Percentiles rank a stretch among this genome's conserved stretches.
These are phyloP conservation scores for Saturnispora sekii DNA, from an alignment of 805 yeast species.

Conservation along the genomic window DNA sequence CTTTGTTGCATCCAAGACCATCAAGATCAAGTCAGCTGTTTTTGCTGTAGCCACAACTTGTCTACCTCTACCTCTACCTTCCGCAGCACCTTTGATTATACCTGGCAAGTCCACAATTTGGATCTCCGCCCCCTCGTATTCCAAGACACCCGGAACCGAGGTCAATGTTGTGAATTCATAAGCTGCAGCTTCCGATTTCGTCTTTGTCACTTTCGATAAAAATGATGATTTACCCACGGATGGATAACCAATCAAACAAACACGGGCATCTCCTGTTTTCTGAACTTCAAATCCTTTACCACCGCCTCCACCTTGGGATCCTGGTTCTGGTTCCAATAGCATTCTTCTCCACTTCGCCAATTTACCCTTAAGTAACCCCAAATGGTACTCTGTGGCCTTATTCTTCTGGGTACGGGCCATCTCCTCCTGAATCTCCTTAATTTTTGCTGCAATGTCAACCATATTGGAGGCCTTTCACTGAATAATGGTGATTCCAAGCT, in stretches of 20 bases:
- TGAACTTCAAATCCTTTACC: conserved; percentile 89
- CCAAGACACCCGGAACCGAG: conserved; percentile 91
- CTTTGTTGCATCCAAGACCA: conserved; percentile 95
- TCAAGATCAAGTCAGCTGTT: conserved; percentile 84
- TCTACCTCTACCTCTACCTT: conserved; percentile 95
- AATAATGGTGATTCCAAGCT: neutral
- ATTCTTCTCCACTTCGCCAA: conserved; percentile 88
- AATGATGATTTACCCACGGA: conserved; percentile 96
- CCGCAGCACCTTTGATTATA: conserved; percentile 91
- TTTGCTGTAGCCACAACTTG: conserved; percentile 95
- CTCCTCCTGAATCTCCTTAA: conserved; percentile 84
- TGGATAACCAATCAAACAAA: conserved; percentile 92
- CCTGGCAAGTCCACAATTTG: conserved; percentile 98
- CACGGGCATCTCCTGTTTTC: conserved; percentile 94
- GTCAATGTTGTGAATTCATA: conserved; percentile 95
- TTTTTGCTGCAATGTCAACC: conserved; percentile 49
- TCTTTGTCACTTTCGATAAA: conserved; percentile 79
- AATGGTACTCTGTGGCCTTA: conserved; percentile 95
- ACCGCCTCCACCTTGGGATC: conserved; percentile 45
- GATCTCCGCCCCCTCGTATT: conserved; percentile 93
- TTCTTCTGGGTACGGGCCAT: conserved; percentile 93
- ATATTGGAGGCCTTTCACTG: conserved; percentile 10
- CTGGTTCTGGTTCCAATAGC: conserved; percentile 81
- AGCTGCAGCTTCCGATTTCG: conserved; percentile 89
- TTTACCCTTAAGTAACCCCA: conserved; percentile 90